Evolutionary conservation across 2,329 filamentous ascomycete species (phyloP).

Genomic region (Chalaropsis ovoidea): DNA sequence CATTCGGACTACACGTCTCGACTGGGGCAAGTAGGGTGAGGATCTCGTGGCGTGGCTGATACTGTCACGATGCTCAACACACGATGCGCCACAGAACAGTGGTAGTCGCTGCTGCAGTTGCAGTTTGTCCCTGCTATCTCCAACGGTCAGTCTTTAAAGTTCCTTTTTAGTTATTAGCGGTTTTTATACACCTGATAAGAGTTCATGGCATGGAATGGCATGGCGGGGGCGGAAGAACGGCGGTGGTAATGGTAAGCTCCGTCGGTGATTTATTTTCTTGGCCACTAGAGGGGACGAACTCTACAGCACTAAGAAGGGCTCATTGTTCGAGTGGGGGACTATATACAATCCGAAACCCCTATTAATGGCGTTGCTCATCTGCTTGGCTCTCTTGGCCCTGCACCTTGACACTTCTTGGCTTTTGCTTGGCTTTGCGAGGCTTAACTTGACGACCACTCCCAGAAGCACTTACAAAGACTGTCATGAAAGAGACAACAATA

Average conservation of each 20-base stretch:
- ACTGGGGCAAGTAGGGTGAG: background rate
- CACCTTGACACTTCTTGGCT: background rate
- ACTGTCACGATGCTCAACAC: background rate
- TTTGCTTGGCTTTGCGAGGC: conserved; percentile 9
- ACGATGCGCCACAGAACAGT: background rate
- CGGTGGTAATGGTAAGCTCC: background rate
- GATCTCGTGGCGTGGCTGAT: background rate
- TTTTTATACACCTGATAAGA: background rate
- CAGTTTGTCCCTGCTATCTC: no score
- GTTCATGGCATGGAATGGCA: background rate
- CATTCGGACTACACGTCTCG: background rate
- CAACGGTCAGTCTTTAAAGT: background rate
- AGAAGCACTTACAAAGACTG: background rate
- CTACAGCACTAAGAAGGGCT: background rate
- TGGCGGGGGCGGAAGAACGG: background rate
- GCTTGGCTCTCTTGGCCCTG: background rate
- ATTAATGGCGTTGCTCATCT: background rate
- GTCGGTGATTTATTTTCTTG: background rate
- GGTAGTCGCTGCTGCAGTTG: background rate
- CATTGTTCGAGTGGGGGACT: background rate
- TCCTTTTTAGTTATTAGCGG: background rate
- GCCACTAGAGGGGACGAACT: background rate
- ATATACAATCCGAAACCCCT: background rate
- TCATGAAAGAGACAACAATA: background rate
- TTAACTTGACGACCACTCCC: conserved; percentile 9